Conservation (phyloP, 2,329 filamentous ascomycete genomes). For the Fusarium sp. region DNA sequence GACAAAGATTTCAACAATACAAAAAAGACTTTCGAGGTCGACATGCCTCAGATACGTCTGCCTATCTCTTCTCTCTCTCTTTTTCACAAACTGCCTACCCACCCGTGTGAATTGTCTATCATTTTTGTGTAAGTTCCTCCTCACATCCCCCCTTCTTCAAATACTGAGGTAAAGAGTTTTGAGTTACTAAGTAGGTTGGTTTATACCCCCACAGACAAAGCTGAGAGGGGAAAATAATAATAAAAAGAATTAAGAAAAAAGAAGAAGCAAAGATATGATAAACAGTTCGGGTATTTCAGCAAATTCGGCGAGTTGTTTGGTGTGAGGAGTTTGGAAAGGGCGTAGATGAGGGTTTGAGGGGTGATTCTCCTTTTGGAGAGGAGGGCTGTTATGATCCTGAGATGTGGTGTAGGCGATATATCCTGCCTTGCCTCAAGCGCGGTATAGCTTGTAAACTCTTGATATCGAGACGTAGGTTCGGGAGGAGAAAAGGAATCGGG, state of each 20-base stretch:
- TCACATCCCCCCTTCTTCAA: constrained; percentile 6
- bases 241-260: neutral
- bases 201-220: too few species aligned
- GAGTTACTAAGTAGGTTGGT: too few species aligned
- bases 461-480: neutral
- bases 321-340: neutral
- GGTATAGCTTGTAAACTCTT: neutral
- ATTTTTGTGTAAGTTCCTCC: constrained; percentile 13
- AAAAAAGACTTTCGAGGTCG: constrained; percentile 17
- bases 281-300: constrained; percentile 37
- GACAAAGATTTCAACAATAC: constrained; percentile 18
- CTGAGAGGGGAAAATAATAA: neutral
- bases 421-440: neutral
- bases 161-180: neutral
- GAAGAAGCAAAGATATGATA: constrained; percentile 15
- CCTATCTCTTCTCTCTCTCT: constrained; percentile 25
- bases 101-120: neutral
- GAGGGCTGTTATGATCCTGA: constrained; percentile 10
- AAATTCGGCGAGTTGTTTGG: constrained; percentile 25
- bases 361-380: neutral
- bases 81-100: constrained; percentile 2
- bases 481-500: constrained; percentile 13
- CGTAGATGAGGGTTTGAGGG: constrained; percentile 11
- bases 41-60: constrained; percentile 27
- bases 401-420: neutral